Conservation (phyloP, 1,284 basidiomycete genomes). For the Albatrellus sp. region DNA sequence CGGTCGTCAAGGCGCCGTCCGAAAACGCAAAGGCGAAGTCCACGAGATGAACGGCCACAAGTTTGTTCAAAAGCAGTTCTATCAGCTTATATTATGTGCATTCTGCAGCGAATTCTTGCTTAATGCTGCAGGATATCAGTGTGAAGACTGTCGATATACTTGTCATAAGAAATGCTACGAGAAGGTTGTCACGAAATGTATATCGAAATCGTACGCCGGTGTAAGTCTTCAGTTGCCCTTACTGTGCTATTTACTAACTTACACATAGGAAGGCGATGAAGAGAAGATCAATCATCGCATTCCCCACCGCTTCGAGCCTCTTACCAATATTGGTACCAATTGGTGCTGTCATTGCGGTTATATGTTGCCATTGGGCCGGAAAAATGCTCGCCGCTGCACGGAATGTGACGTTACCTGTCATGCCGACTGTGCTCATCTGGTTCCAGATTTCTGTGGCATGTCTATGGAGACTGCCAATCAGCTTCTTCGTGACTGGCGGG, state of each 20-base stretch:
- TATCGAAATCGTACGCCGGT: slow-evolving; percentile 91
- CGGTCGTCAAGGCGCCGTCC: slow-evolving; percentile 94
- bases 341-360: slow-evolving; percentile 99
- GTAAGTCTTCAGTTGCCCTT: slow-evolving; percentile 34
- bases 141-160: slow-evolving; percentile 97
- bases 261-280: slow-evolving; percentile 77
- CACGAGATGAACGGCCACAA: slow-evolving; percentile 99
- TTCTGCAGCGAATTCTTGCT: slow-evolving; percentile 97
- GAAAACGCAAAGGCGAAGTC: slow-evolving; percentile 96
- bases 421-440: slow-evolving; percentile 94
- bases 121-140: slow-evolving; percentile 96
- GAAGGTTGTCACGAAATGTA: slow-evolving; percentile 99
- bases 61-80: slow-evolving; percentile 96
- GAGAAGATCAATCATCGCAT: slow-evolving; percentile 99
- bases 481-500: slow-evolving; percentile 84
- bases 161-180: slow-evolving; percentile 99
- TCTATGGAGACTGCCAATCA: slow-evolving; percentile 99
- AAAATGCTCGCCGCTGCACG: slow-evolving; percentile 90
- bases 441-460: slow-evolving; percentile 99
- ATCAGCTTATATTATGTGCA: slow-evolving; percentile 96
- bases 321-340: slow-evolving; percentile 95
- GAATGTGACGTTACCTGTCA: slow-evolving; percentile 97
- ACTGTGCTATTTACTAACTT: slow-evolving; percentile 1
- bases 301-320: slow-evolving; percentile 94
- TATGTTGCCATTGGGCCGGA: slow-evolving; percentile 93